phyloP scores from a whole-genome alignment of 1,284 basidiomycete species.

The Jaminaea rosea region DNA sequence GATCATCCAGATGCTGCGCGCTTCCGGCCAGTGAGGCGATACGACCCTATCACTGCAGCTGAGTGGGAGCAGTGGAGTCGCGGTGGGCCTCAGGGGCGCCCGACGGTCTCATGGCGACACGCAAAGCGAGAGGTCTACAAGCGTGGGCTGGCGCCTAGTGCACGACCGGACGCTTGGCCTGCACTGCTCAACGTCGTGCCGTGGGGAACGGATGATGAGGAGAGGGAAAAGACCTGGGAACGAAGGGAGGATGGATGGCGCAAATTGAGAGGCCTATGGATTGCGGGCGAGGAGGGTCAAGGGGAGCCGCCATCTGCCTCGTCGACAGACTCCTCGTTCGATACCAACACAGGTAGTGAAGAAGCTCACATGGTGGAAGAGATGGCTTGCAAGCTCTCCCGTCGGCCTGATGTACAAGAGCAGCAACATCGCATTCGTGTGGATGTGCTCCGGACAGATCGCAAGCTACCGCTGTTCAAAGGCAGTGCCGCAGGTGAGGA shows the following conservation, averaged over 20 bases:
- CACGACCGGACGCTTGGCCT: too few species aligned
- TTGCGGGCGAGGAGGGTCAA: constrained; percentile 45
- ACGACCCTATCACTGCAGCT: too few species aligned
- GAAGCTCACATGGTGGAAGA: too few species aligned
- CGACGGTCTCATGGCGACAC: too few species aligned
- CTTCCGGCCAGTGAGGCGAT: too few species aligned
- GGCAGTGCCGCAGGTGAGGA: background rate
- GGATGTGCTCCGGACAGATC: constrained; percentile 92
- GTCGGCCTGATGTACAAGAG: constrained; percentile 21
- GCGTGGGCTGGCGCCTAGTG: too few species aligned
- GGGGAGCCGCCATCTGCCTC: constrained; percentile 5
- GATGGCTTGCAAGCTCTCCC: background rate
- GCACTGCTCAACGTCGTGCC: too few species aligned
- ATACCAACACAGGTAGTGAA: too few species aligned
- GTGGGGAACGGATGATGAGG: background rate
- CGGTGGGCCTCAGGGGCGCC: background rate
- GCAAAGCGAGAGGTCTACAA: too few species aligned
- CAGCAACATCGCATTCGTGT: constrained; percentile 85
- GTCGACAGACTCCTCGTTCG: background rate
- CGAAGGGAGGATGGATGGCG: constrained; percentile 62
- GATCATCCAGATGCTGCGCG: too few species aligned
- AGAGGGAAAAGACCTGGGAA: constrained; percentile 22
- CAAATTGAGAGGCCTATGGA: constrained; percentile 80
- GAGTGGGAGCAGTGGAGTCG: too few species aligned
- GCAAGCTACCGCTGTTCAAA: constrained; percentile 75